Conservation (phyloP, 148 eudicot genomes). For the Bassia scoparia region DNA sequence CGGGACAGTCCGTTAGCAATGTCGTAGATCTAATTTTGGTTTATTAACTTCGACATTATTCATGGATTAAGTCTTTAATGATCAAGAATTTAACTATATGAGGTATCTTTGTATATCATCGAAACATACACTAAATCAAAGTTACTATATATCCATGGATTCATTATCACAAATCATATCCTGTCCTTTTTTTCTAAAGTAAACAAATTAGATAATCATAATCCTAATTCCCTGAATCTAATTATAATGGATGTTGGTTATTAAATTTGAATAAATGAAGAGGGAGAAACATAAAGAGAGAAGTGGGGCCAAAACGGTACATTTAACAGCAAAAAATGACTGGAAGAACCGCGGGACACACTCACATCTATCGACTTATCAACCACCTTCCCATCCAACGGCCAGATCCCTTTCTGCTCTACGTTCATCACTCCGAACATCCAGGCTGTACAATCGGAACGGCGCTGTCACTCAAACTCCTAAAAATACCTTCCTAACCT, state of each 20-base stretch:
- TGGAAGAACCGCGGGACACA: conserved; percentile 32
- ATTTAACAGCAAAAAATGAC: conserved; percentile 23
- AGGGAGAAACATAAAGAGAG: not conserved
- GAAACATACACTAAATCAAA: too few relatives aligned
- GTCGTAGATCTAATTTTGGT: too few relatives aligned
- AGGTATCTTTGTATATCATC: not conserved
- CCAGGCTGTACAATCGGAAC: conserved; percentile 41
- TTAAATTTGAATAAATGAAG: not conserved
- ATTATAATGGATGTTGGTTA: not conserved
- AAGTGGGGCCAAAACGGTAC: conserved; percentile 15
- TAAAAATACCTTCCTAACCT: conserved; percentile 15
- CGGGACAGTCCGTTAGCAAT: too few relatives aligned
- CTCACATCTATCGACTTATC: conserved; percentile 9
- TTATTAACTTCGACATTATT: too few relatives aligned
- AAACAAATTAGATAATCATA: not conserved
- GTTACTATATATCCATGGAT: too few relatives aligned
- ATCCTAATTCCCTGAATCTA: not conserved
- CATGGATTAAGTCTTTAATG: too few relatives aligned
- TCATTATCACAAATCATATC: too few relatives aligned
- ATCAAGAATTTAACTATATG: too few relatives aligned
- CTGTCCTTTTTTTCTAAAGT: too few relatives aligned
- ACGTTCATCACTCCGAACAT: conserved; percentile 37
- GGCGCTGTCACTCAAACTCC: conserved; percentile 15
- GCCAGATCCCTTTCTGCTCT: not conserved
- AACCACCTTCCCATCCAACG: not conserved